Base-by-base conservation (phyloP, 139 green algal genomes). In the Gonium pectorale region DNA sequence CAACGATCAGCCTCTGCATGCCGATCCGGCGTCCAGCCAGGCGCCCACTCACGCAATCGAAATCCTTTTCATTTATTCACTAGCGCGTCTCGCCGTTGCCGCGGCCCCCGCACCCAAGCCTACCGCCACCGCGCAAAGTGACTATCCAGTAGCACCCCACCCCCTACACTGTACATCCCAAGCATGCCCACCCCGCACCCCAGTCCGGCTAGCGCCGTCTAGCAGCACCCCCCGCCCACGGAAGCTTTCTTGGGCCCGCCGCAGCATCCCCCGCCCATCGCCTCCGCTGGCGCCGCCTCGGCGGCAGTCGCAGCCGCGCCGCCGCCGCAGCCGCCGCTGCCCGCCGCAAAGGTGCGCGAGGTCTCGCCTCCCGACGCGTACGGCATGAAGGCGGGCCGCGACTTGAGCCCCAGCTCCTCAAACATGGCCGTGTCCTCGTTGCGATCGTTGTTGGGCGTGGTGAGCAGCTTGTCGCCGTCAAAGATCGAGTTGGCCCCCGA, bases 401-500 rank as follows among this genome's bases (percentile, higher is more conserved):
- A 91, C 21, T 80, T 85, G 11, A 99, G 90, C 15, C 96, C 96
- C 22, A 98, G 91, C 67, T 92, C 37, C n/a, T 92, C 89, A 87
- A 99, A 98, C 94, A 99, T 96, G 44, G 87, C 60, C 38, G 6
- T 21, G 77, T 96, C 92, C 67, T 93, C 91, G 80, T 93, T 81
- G n/a, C 93, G 81, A 81, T 98, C 96, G 77, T 98, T 98, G 93
- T 99, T 99, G 64, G 95, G 88, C 0, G 97, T 99, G 27, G 97
- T 99, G 7, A 99, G 93, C 68, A 99, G 95, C 92, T 97, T 98
- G 92, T 99, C 97, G 40, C 97, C 97, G 56, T 97, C 96, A 89
- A 99, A 99, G 79, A 99, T 98, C 78, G 89, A 96, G 94, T 99
- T 99, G 63, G 97, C 97, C 27, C 97, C 97, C 2, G 97, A 96